Percentiles rank a stretch among this genome's conserved stretches.
phyloP scores from a whole-genome alignment of 441 rosid genomes.

The Kokia cookei region DNA sequence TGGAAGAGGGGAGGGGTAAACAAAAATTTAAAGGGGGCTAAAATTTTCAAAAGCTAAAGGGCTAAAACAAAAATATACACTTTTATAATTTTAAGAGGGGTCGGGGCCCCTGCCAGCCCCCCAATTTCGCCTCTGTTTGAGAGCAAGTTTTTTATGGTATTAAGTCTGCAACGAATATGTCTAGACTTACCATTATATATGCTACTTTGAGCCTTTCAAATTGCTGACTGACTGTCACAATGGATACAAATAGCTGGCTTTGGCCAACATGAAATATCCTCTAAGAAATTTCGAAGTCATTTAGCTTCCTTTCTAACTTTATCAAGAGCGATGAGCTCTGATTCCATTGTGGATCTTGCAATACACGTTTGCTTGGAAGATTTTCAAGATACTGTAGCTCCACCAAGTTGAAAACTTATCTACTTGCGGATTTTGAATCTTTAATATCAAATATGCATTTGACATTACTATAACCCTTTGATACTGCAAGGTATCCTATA shows the following conservation, averaged over 20 bases:
- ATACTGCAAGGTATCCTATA: background rate
- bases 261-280: background rate
- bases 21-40: too few species aligned
- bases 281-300: background rate
- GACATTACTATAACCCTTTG: background rate
- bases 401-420: background rate
- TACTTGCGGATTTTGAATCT: too few species aligned
- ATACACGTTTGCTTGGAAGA: background rate
- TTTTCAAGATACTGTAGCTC: background rate
- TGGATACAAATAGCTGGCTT: background rate
- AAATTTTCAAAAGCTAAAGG: too few species aligned
- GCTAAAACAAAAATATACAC: too few species aligned
- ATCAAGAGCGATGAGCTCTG: background rate
- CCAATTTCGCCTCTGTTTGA: too few species aligned
- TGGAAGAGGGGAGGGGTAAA: too few species aligned
- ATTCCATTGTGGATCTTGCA: background rate
- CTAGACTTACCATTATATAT: background rate
- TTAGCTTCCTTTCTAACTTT: background rate
- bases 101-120: too few species aligned
- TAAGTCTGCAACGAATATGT: background rate
- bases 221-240: background rate
- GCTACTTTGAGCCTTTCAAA: background rate
- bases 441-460: too few species aligned
- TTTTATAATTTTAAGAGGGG: too few species aligned
- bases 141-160: too few species aligned